Conservation (phyloP, 352 stramenopile species). For the Peronosclerospora sorghi region DNA sequence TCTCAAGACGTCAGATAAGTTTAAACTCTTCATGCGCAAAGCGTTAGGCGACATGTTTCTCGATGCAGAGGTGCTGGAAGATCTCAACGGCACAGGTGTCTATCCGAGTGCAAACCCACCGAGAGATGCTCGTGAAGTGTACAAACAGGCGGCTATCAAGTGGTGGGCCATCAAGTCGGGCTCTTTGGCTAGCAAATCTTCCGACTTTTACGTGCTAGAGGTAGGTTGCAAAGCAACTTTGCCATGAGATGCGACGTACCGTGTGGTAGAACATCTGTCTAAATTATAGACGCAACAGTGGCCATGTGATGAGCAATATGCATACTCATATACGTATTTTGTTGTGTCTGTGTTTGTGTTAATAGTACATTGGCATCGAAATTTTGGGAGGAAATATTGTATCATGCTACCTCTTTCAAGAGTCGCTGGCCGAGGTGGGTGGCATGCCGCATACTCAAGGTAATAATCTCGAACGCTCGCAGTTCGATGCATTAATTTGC, state of each 20-base stretch:
- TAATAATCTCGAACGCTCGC: slow-evolving; percentile 69
- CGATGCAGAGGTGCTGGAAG: slow-evolving; percentile 76
- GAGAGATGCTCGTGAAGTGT: slow-evolving; percentile 56
- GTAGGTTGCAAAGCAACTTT: slow-evolving; percentile 12
- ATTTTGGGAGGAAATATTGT: slow-evolving; percentile 62
- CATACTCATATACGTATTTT: slow-evolving; percentile 8
- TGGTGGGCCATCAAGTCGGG: slow-evolving; percentile 84
- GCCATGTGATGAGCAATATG: slow-evolving; percentile 3
- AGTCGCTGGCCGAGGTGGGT: slow-evolving; percentile 71
- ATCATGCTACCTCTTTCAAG: slow-evolving; percentile 78
- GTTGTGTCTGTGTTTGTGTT: slow-evolving; percentile 2
- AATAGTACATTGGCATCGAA: slow-evolving; percentile 77
- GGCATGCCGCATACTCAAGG: slow-evolving; percentile 74
- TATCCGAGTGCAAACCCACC: slow-evolving; percentile 64
- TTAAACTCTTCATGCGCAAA: slow-evolving; percentile 77
- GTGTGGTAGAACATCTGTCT: slow-evolving; percentile 6
- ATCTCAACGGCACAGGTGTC: slow-evolving; percentile 69
- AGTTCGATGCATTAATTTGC: slow-evolving; percentile 77
- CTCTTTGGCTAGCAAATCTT: slow-evolving; percentile 64
- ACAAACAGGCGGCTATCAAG: slow-evolving; percentile 84
- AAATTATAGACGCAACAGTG: slow-evolving; percentile 12
- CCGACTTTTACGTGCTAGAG: slow-evolving; percentile 81
- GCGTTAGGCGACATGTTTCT: slow-evolving; percentile 72
- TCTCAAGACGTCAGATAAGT: slow-evolving; percentile 74
- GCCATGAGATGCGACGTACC: slow-evolving; percentile 1